phyloP scores from a whole-genome alignment of 1,284 basidiomycete species.

The Erythrobasidium hasegawianum region DNA sequence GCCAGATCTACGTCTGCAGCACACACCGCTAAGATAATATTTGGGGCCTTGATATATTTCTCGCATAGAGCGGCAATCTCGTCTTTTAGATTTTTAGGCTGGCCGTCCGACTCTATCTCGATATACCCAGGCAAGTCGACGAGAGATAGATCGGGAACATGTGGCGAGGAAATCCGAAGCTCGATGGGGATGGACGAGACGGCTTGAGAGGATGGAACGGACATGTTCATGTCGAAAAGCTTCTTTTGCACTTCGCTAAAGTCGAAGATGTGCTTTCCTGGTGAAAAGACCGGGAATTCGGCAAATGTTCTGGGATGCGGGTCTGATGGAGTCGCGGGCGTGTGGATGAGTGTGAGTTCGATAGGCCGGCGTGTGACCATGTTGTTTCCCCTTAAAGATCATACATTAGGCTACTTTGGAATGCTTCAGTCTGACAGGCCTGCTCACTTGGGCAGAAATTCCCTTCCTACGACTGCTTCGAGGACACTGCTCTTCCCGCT shows the following conservation, averaged over 20 bases:
- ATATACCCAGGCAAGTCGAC: slow-evolving; percentile 98
- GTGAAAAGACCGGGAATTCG: slow-evolving; percentile 84
- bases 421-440: neutral
- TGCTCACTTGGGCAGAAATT: slow-evolving; percentile 88
- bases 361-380: slow-evolving; percentile 99
- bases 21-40: slow-evolving; percentile 96
- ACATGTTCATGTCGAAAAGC: slow-evolving; percentile 89
- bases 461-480: slow-evolving; percentile 95
- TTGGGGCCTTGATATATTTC: slow-evolving; percentile 94
- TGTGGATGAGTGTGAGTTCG: slow-evolving; percentile 93
- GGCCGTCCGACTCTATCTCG: slow-evolving; percentile 90
- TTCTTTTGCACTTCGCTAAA: slow-evolving; percentile 87
- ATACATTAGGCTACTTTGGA: neutral
- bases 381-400: slow-evolving; percentile 74
- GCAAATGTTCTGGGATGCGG: slow-evolving; percentile 76
- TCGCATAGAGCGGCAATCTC: slow-evolving; percentile 87
- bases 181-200: slow-evolving; percentile 95
- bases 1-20: slow-evolving; percentile 97
- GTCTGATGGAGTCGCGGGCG: slow-evolving; percentile 58
- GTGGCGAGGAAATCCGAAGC: slow-evolving; percentile 89
- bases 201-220: slow-evolving; percentile 79
- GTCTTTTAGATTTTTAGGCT: slow-evolving; percentile 89
- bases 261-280: slow-evolving; percentile 74
- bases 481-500: slow-evolving; percentile 96
- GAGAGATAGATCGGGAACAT: slow-evolving; percentile 92